Conservation (phyloP, 1,284 basidiomycete genomes). For the Rhodotorula sp. region DNA sequence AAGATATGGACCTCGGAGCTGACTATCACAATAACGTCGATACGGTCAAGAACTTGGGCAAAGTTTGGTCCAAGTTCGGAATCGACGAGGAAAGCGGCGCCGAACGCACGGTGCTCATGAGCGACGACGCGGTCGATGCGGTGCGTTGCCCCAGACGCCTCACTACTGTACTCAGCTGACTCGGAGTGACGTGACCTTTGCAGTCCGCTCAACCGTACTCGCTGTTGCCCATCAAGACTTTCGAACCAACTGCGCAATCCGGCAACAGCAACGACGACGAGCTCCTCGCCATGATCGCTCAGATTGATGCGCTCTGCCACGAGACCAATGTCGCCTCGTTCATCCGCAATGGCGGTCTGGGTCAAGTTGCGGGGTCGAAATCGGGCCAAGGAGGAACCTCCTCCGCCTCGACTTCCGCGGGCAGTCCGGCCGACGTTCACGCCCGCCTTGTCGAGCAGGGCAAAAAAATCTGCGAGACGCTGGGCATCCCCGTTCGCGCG, state of each 20-base stretch:
- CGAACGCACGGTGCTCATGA: too few species aligned
- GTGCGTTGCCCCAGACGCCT: too few species aligned
- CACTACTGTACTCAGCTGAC: too few species aligned
- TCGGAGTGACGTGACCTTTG: too few species aligned
- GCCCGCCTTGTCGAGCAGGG: background rate
- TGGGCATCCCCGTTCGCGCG: background rate
- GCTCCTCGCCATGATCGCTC: background rate
- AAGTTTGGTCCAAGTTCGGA: conserved; percentile 15
- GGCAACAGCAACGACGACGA: background rate
- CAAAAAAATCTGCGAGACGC: background rate
- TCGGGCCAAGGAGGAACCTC: background rate
- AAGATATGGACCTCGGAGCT: conserved; percentile 24
- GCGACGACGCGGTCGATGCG: background rate
- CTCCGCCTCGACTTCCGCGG: background rate
- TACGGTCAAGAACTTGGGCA: conserved; percentile 28
- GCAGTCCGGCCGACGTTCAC: background rate
- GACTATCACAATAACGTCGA: conserved; percentile 30
- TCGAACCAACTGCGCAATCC: background rate
- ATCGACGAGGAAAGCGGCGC: background rate
- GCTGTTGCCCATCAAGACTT: background rate
- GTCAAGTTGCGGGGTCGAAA: too few species aligned
- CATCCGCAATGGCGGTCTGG: too few species aligned
- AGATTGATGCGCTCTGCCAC: too few species aligned
- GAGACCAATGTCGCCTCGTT: too few species aligned
- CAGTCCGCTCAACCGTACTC: background rate